These are phyloP conservation scores for Penicillium brasilianum DNA, from an alignment of 2,329 filamentous ascomycete genomes.

Conservation along the genomic window DNA sequence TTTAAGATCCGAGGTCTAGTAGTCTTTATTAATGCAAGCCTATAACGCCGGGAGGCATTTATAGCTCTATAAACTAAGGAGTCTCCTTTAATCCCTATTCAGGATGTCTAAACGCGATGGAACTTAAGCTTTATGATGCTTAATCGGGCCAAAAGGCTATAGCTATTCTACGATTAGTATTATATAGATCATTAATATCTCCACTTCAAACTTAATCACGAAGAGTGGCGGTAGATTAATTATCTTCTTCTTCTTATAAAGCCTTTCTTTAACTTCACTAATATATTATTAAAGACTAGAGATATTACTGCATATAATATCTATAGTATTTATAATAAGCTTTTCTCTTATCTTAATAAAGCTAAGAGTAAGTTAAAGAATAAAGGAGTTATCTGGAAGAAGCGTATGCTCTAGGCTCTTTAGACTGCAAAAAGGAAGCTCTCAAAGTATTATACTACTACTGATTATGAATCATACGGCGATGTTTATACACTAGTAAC, in stretches of 20 bases:
- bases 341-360: neutral
- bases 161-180: neutral
- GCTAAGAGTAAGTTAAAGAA: neutral
- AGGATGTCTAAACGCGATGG: neutral
- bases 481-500: neutral
- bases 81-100: neutral
- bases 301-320: neutral
- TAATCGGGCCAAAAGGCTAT: neutral
- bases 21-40: conserved; percentile 11
- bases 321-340: neutral
- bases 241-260: neutral
- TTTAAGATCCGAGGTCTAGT: conserved; percentile 3
- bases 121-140: neutral
- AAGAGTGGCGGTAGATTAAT: neutral
- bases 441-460: neutral
- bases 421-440: neutral
- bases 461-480: neutral
- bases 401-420: neutral
- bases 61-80: neutral
- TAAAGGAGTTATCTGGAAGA: neutral
- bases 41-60: neutral
- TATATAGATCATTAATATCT: neutral
- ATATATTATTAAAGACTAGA: neutral
- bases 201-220: neutral
- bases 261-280: neutral